Percentiles rank a stretch among this genome's conserved stretches.
These are phyloP conservation scores for Akanthomyces uredinophilus DNA, from an alignment of 2,329 filamentous ascomycete genomes.

Conservation along the genomic window DNA sequence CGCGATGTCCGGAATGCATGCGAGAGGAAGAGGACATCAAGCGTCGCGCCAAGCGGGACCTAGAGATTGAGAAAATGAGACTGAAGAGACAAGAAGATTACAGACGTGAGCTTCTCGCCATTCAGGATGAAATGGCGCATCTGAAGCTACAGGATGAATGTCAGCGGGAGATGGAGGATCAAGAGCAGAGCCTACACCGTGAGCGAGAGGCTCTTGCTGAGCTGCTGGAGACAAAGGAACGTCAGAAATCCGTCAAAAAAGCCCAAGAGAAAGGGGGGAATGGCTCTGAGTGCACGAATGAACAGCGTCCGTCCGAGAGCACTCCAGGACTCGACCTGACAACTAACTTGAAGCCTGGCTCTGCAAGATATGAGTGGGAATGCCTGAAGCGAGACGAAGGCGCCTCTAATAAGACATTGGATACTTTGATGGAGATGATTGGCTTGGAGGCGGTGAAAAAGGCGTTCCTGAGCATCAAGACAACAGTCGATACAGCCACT, in stretches of 20 bases:
- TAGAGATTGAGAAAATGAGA: constrained; percentile 46
- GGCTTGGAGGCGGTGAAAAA: constrained; percentile 66
- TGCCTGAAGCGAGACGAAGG: constrained; percentile 50
- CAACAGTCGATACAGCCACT: constrained; percentile 53
- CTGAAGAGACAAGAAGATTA: constrained; percentile 41
- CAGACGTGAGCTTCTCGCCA: constrained; percentile 36
- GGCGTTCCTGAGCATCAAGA: constrained; percentile 58
- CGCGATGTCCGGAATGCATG: constrained; percentile 47
- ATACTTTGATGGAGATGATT: constrained; percentile 64
- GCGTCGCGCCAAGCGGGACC: constrained; percentile 39
- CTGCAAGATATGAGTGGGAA: constrained; percentile 54
- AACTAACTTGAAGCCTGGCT: not conserved
- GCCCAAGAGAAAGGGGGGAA: too few relatives aligned
- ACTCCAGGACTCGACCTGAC: too few relatives aligned
- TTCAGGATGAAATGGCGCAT: constrained; percentile 51
- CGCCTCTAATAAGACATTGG: constrained; percentile 48
- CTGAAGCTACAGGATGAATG: constrained; percentile 38
- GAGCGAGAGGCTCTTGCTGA: constrained; percentile 41
- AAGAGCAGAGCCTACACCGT: constrained; percentile 39
- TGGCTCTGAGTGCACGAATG: too few relatives aligned
- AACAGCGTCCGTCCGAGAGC: too few relatives aligned
- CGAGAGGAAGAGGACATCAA: constrained; percentile 42
- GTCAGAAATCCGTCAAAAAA: constrained; percentile 12
- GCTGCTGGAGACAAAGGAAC: constrained; percentile 29
- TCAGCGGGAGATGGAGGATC: constrained; percentile 38